phyloP scores from a whole-genome alignment of 441 rosid genomes.

The Dalechampia spathulata region DNA sequence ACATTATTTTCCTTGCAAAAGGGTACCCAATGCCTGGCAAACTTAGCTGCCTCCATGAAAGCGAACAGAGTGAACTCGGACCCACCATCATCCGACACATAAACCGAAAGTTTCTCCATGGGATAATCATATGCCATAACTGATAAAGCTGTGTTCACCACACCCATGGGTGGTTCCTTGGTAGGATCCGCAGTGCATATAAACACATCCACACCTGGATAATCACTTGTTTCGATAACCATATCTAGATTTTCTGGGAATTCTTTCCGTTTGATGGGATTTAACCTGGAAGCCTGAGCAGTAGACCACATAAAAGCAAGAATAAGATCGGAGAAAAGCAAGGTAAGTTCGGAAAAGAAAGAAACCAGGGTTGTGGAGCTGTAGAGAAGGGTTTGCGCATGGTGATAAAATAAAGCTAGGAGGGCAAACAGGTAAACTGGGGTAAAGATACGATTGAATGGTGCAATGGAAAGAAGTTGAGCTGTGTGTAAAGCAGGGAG shows the following conservation, averaged over 20 bases:
- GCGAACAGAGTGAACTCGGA: constrained; percentile 48
- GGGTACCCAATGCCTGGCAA: constrained; percentile 49
- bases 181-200: constrained; percentile 84
- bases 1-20: constrained; percentile 28
- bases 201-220: constrained; percentile 52
- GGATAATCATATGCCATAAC: constrained; percentile 80
- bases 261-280: constrained; percentile 38
- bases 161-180: constrained; percentile 74
- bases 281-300: constrained; percentile 28
- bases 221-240: constrained; percentile 17
- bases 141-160: constrained; percentile 61
- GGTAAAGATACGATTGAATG: constrained; percentile 40
- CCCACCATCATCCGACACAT: constrained; percentile 55
- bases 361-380: constrained; percentile 13
- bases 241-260: constrained; percentile 34
- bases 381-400: constrained; percentile 29
- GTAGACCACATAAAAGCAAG: constrained; percentile 61
- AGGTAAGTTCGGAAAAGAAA: constrained; percentile 13
- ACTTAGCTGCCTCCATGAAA: constrained; percentile 47
- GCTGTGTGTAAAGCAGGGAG: constrained; percentile 30
- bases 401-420: constrained; percentile 37
- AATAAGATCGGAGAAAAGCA: constrained; percentile 42
- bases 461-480: constrained; percentile 26
- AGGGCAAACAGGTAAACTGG: constrained; percentile 37
- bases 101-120: constrained; percentile 44